Evolutionary conservation across 2,329 filamentous ascomycete genomes (phyloP).

Genomic region (Fusarium sp.): DNA sequence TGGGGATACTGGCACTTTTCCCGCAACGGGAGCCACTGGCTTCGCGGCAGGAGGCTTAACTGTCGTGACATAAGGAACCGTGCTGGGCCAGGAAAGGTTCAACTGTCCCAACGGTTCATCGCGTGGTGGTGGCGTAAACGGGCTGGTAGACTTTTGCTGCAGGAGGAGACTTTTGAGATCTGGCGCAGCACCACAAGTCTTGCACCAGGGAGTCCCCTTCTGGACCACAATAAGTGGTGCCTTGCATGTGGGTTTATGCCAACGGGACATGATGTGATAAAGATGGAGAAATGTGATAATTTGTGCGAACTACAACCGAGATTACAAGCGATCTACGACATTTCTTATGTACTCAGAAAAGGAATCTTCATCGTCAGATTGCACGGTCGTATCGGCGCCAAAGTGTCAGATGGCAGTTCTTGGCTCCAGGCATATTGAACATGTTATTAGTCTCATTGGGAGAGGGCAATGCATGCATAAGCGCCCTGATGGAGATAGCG

Average conservation of each 20-base stretch:
- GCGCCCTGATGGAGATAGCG: neutral
- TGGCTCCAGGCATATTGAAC: neutral
- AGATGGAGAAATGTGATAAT: neutral
- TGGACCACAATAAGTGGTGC: neutral
- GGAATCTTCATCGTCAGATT: neutral
- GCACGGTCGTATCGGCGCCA: neutral
- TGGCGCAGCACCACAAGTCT: neutral
- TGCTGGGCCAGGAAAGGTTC: neutral
- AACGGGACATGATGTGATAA: neutral
- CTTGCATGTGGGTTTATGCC: neutral
- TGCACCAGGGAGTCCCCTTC: neutral
- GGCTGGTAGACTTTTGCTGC: fast-evolving
- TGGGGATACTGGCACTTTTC: neutral
- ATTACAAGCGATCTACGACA: neutral
- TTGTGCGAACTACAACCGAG: neutral
- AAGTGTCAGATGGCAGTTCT: neutral
- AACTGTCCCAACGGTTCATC: neutral
- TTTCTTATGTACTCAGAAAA: neutral
- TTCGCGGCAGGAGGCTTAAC: neutral
- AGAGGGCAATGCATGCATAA: neutral
- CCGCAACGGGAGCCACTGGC: fast-evolving
- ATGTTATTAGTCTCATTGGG: neutral
- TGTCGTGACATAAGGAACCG: neutral
- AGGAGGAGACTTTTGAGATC: neutral
- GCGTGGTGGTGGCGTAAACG: fast-evolving